phyloP scores from a whole-genome alignment of 768 basidiomycete species.

The Termitomyces sp. region DNA sequence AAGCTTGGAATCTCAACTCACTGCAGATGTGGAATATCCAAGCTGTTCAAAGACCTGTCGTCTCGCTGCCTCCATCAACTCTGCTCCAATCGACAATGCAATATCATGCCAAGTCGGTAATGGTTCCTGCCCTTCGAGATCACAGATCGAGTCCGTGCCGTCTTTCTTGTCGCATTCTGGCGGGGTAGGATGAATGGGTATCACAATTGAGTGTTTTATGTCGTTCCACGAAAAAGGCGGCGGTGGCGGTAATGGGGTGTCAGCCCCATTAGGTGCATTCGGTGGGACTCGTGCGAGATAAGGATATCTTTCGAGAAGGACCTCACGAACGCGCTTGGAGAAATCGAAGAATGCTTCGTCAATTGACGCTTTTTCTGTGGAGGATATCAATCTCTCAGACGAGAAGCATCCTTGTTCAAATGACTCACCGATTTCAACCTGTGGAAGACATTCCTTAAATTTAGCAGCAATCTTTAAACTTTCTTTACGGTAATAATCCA shows the following conservation, averaged over 20 bases:
- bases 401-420: neutral
- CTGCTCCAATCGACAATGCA: slow-evolving; percentile 83
- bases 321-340: slow-evolving; percentile 71
- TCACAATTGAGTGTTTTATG: slow-evolving; percentile 58
- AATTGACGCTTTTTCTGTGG: slow-evolving; percentile 89
- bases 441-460: slow-evolving; percentile 76
- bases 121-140: slow-evolving; percentile 17
- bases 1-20: slow-evolving; percentile 27
- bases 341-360: slow-evolving; percentile 97
- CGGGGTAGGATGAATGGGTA: slow-evolving; percentile 44
- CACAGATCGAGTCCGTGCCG: neutral
- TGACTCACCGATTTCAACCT: slow-evolving; percentile 70
- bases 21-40: slow-evolving; percentile 93
- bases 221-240: slow-evolving; percentile 58
- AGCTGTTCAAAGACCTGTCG: slow-evolving; percentile 60
- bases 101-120: slow-evolving; percentile 84
- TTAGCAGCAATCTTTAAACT: slow-evolving; percentile 79
- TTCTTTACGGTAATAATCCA: slow-evolving; percentile 91
- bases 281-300: slow-evolving; percentile 66
- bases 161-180: slow-evolving; percentile 16
- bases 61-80: slow-evolving; percentile 74
- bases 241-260: slow-evolving; percentile 73
- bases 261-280: slow-evolving; percentile 63
- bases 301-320: slow-evolving; percentile 70
- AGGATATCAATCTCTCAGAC: neutral